These are phyloP conservation scores for Glaciozyma antarctica DNA, from an alignment of 768 basidiomycete species.

Conservation along the genomic window DNA sequence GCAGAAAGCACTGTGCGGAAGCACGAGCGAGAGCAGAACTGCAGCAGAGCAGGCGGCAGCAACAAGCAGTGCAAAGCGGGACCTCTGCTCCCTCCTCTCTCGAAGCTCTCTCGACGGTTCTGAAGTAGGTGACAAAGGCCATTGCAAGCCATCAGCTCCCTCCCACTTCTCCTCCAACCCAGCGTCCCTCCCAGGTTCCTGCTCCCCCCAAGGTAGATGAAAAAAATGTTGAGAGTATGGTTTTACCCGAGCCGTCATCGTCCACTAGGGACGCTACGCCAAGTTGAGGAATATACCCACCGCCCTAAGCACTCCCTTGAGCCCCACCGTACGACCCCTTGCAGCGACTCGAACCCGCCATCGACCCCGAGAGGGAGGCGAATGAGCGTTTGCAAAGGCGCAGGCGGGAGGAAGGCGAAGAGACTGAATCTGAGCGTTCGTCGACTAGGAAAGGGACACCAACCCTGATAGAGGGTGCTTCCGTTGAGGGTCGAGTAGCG, in stretches of 20 bases:
- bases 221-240: conserved; percentile 2
- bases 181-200: too few relatives aligned
- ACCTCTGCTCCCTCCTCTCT: too few relatives aligned
- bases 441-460: conserved; percentile 1
- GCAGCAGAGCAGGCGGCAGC: too few relatives aligned
- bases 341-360: not conserved
- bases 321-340: not conserved
- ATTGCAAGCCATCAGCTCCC: too few relatives aligned
- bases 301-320: not conserved
- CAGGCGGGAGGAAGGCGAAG: not conserved
- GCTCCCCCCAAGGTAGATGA: not conserved
- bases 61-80: too few relatives aligned
- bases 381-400: too few relatives aligned
- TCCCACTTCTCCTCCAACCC: too few relatives aligned
- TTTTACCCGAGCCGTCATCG: conserved; percentile 6
- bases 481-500: not conserved
- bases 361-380: not conserved
- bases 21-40: too few relatives aligned
- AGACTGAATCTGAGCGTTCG: not conserved
- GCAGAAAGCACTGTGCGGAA: too few relatives aligned
- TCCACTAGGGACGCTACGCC: conserved; percentile 1
- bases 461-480: not conserved
- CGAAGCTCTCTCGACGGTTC: too few relatives aligned
- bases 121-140: too few relatives aligned
- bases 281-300: conserved; percentile 4